A percentile compares a stretch with the other conserved stretches of the same genome.
Evolutionary conservation across 1,139 yeast genomes (phyloP).

Genomic region (Sugiyamaella grinbergsii): DNA sequence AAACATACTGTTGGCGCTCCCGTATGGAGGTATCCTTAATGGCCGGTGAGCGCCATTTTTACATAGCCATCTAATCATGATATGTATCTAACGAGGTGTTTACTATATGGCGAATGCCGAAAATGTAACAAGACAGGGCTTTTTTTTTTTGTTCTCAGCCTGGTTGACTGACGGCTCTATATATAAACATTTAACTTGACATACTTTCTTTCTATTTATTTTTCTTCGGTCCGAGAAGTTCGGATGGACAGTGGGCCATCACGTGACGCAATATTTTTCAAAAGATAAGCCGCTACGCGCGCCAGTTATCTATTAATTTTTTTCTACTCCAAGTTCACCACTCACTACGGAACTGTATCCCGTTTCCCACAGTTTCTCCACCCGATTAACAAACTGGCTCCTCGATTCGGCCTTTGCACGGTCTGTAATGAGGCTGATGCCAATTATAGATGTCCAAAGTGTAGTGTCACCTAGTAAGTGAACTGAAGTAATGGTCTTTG

Average conservation of each 20-base stretch:
- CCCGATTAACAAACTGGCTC: slow-evolving; percentile 15
- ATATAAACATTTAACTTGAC: too few species aligned
- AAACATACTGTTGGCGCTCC: too few species aligned
- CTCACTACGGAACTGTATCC: too few species aligned
- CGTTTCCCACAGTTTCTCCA: too few species aligned
- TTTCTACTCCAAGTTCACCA: too few species aligned
- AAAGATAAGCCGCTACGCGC: slow-evolving; percentile 13
- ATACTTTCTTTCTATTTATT: too few species aligned
- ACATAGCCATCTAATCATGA: not conserved
- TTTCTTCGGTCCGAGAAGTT: not conserved
- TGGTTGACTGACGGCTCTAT: not conserved
- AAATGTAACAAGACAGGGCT: slow-evolving; percentile 1
- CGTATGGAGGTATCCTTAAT: too few species aligned
- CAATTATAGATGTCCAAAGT: slow-evolving; percentile 65
- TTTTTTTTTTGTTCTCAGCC: not conserved
- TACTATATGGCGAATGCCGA: too few species aligned
- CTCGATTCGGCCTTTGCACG: slow-evolving; percentile 44
- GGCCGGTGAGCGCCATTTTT: slow-evolving; percentile 1
- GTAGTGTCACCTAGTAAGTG: slow-evolving; percentile 46
- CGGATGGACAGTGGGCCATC: not conserved
- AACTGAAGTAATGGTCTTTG: too few species aligned
- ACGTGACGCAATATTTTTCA: slow-evolving; percentile 1
- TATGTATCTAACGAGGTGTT: too few species aligned
- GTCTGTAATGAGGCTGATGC: slow-evolving; percentile 49
- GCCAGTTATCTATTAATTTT: too few species aligned